Conservation (phyloP, 805 yeast species). For the Teunomyces aglyptinius region DNA sequence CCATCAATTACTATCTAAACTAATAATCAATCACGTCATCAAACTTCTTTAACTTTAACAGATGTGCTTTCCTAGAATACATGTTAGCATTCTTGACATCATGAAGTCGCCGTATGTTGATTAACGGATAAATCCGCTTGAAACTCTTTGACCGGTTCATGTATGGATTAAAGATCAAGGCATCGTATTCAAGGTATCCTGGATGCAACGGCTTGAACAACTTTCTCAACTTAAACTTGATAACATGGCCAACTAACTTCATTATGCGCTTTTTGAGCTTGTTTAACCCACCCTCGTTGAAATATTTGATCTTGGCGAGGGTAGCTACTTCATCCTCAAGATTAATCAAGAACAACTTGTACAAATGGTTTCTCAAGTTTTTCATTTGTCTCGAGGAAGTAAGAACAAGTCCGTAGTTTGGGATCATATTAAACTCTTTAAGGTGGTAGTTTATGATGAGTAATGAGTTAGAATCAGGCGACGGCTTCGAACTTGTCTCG, state of each 20-base stretch:
- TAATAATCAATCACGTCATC: conserved; percentile 7
- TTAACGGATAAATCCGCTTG: conserved; percentile 34
- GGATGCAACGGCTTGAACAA: conserved; percentile 15
- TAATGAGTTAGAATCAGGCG: conserved; percentile 8
- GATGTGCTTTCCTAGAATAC: not conserved
- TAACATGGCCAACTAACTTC: conserved; percentile 25
- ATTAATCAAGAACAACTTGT: conserved; percentile 36
- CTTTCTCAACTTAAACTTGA: conserved; percentile 26
- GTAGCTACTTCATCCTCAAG: conserved; percentile 38
- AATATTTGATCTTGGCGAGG: conserved; percentile 34
- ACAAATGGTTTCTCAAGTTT: conserved; percentile 30
- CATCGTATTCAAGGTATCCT: conserved; percentile 18
- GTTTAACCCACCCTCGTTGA: conserved; percentile 25
- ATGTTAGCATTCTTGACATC: conserved; percentile 4
- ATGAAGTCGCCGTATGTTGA: conserved; percentile 4
- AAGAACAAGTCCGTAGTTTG: conserved; percentile 30
- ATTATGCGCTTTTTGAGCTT: conserved; percentile 27
- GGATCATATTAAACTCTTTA: conserved; percentile 33
- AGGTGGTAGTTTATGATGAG: conserved; percentile 20
- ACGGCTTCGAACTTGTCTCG: conserved; percentile 14
- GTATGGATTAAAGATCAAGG: conserved; percentile 26
- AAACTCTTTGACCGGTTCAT: conserved; percentile 17
- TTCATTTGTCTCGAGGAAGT: conserved; percentile 20
- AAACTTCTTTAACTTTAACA: conserved; percentile 9
- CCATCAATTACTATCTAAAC: not conserved